Base-by-base conservation (phyloP, 2,329 filamentous ascomycete species). In the Hypocrella siamensis region DNA sequence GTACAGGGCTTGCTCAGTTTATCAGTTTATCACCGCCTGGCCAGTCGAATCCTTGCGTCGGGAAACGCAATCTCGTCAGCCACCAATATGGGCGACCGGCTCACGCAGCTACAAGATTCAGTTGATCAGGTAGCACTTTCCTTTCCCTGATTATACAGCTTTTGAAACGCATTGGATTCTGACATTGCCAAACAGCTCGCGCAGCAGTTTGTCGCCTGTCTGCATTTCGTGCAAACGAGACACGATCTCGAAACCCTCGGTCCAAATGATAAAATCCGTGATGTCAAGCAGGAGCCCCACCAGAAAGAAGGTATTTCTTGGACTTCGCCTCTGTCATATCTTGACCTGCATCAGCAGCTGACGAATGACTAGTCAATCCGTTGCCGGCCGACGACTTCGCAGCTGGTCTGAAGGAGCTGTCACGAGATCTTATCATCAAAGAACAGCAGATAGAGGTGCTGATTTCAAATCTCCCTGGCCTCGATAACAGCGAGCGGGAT, bases 81-180 rank as follows among this genome's bases (percentile, higher is more conserved):
- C 19, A 12, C 14, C 39, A 54, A 40, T 6, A 84, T 84, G 75
- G 68, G 69, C 18, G 83, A 92, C 49, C 66, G 78, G 39, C 65
- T 92, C 35, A 88, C 83, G 2, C 82, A 90, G 53, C 64, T 90
- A 35, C 83, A 92, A 56, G 81, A 90, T 59, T 77, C 80, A 53
- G 71, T 88, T 38, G 82, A 90, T 47, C 75, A 85, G 66, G 81
- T 82, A 58, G 10, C 9, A 21, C 15, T 27, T 12, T 16, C 15
- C 7, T 9, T 24, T 17, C 8, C 5, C 54, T 17, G 19, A 6
- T 5, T 25, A 5, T 19, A 9, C 6, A 15, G 4, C 31, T 5
- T 11, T 18, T 11, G 8, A 15, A 18, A 17, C 4, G 5, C n/a
- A n/a, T n/a, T n/a, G n/a, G n/a, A n/a, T n/a, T n/a, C 22, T 31